Percentiles rank a stretch among this genome's conserved stretches.
These are phyloP conservation scores for Fusarium odoratissimum DNA, from an alignment of 2,329 filamentous ascomycete genomes.

Conservation along the genomic window DNA sequence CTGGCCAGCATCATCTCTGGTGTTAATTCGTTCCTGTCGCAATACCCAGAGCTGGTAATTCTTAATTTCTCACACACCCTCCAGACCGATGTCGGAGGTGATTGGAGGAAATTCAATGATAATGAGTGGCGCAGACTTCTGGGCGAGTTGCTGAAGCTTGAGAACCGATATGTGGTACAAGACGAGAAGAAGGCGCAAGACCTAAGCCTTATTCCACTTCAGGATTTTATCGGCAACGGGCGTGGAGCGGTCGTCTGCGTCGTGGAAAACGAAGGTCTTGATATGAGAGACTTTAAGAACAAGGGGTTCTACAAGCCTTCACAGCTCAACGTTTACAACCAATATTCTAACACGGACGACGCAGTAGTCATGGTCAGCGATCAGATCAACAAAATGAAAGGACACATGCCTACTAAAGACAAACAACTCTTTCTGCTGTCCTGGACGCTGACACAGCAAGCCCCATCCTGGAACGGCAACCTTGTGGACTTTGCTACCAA, in stretches of 20 bases:
- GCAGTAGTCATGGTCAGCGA: not conserved
- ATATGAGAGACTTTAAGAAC: not conserved
- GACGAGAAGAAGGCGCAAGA: not conserved
- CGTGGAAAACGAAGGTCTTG: not conserved
- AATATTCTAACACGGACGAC: not conserved
- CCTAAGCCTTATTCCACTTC: not conserved
- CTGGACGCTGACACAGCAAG: not conserved
- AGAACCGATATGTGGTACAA: not conserved
- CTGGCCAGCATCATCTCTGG: not conserved
- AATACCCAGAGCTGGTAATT: not conserved
- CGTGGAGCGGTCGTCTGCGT: not conserved
- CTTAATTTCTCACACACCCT: not conserved
- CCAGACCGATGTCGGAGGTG: not conserved
- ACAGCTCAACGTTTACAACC: not conserved
- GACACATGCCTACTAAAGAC: not conserved
- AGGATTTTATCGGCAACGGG: not conserved
- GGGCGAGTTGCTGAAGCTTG: not conserved
- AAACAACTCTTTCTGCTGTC: not conserved
- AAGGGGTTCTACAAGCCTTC: not conserved
- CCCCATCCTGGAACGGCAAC: not conserved
- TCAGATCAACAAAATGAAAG: not conserved
- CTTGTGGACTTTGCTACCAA: not conserved
- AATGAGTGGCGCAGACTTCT: not conserved
- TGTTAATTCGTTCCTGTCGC: not conserved
- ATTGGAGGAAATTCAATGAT: not conserved